Percentiles rank a stretch among this genome's conserved stretches.
Conservation (phyloP, 1,139 yeast species). For the Geotrichum citri-aurantii region DNA sequence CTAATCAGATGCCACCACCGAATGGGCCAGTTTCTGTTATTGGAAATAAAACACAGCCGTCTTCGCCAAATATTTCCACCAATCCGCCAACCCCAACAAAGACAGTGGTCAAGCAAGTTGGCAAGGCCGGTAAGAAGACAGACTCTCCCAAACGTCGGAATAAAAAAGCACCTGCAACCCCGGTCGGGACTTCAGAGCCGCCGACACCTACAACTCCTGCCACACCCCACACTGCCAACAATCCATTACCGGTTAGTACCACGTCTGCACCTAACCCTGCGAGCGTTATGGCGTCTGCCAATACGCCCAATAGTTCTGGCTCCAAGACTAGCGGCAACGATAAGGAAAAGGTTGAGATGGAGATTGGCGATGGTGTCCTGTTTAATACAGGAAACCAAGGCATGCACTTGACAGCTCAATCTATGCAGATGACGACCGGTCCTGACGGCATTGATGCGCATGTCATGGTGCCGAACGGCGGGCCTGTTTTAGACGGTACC, state of each 20-base stretch:
- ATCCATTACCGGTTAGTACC: constrained; percentile 4
- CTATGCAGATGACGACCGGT: neutral
- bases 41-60: constrained; percentile 28
- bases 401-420: neutral
- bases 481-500: constrained; percentile 26
- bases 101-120: constrained; percentile 19
- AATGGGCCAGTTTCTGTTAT: constrained; percentile 24
- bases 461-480: constrained; percentile 12
- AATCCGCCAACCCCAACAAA: constrained; percentile 41
- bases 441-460: constrained; percentile 1
- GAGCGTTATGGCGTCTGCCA: neutral
- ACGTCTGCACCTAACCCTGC: constrained; percentile 1
- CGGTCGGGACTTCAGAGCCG: constrained; percentile 33
- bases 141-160: constrained; percentile 14
- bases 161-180: constrained; percentile 22
- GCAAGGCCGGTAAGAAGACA: neutral
- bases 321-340: neutral
- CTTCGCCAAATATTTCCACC: constrained; percentile 33
- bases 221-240: constrained; percentile 31
- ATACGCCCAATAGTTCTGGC: neutral
- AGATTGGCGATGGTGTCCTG: neutral
- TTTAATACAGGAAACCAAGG: neutral
- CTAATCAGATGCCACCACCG: constrained; percentile 30
- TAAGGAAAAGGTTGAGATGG: neutral
- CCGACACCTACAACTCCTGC: constrained; percentile 40